These are phyloP conservation scores for Leucaena leucocephala DNA, from an alignment of 306 rosid genomes.

Conservation along the genomic window DNA sequence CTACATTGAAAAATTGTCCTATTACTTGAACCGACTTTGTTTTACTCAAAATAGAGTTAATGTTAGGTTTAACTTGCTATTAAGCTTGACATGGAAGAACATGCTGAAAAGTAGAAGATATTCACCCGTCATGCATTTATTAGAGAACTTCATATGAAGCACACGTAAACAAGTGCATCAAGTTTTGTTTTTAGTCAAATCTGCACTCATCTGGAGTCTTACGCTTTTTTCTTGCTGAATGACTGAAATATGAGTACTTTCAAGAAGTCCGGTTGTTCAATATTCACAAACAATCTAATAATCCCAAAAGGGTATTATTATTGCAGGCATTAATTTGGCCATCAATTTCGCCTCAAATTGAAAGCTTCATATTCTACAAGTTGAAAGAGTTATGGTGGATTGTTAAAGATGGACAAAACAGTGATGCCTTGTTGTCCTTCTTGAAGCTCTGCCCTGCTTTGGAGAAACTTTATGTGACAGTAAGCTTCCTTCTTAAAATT, in stretches of 20 bases:
- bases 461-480: slow-evolving; percentile 58
- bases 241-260: neutral
- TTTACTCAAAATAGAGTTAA: neutral
- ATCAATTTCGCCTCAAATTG: slow-evolving; percentile 48
- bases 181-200: neutral
- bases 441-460: slow-evolving; percentile 66
- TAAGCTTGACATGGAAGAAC: neutral
- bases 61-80: neutral
- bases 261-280: neutral
- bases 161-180: neutral
- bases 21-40: neutral
- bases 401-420: slow-evolving; percentile 48
- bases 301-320: neutral
- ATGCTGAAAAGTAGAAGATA: neutral
- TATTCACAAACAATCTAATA: too few relatives aligned
- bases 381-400: slow-evolving; percentile 79
- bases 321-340: slow-evolving; percentile 77
- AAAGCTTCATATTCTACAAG: slow-evolving; percentile 64
- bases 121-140: neutral
- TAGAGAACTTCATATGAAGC: neutral
- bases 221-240: neutral
- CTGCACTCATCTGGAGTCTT: neutral
- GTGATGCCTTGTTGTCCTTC: slow-evolving; percentile 54
- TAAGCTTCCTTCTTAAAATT: slow-evolving; percentile 27
- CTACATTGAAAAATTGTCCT: neutral